These are phyloP conservation scores for Delphinella strobiligena DNA, from an alignment of 2,329 filamentous ascomycete species.

Conservation along the genomic window DNA sequence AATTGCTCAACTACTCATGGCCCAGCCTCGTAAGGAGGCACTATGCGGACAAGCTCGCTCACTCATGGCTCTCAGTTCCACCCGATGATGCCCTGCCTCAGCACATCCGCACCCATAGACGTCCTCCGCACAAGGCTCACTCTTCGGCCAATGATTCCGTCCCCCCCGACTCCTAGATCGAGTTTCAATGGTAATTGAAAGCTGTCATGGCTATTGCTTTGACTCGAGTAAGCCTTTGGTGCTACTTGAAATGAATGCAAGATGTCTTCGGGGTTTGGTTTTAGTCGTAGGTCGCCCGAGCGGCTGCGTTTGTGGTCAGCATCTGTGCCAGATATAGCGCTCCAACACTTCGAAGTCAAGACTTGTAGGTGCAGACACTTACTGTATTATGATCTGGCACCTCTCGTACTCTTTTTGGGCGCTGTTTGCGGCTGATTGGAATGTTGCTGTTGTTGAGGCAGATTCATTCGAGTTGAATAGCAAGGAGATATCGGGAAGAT, in stretches of 20 bases:
- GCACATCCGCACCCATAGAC: conserved; percentile 9
- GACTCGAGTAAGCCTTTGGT: too few relatives aligned
- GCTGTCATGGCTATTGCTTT: conserved; percentile 3
- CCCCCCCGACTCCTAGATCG: conserved; percentile 16
- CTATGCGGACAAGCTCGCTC: too few relatives aligned
- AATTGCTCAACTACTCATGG: too few relatives aligned
- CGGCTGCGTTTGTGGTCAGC: conserved; percentile 10
- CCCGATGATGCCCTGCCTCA: conserved; percentile 16
- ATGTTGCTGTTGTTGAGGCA: conserved; percentile 12
- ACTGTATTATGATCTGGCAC: conserved; percentile 15
- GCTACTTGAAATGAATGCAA: conserved; percentile 13
- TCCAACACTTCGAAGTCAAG: too few relatives aligned
- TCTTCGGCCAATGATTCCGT: conserved; percentile 16
- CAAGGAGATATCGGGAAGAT: conserved; percentile 13
- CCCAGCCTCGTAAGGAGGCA: too few relatives aligned
- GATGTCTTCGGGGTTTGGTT: conserved; percentile 5
- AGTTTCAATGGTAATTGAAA: conserved; percentile 12
- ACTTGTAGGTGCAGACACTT: too few relatives aligned
- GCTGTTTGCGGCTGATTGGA: conserved; percentile 10
- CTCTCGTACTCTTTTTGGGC: not conserved
- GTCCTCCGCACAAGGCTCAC: conserved; percentile 13
- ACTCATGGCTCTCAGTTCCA: conserved; percentile 14
- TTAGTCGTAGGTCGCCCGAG: conserved; percentile 14
- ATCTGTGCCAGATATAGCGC: not conserved
- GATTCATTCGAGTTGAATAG: conserved; percentile 9